phyloP scores from a whole-genome alignment of 2,329 filamentous ascomycete genomes.

The Neonectria faginata region DNA sequence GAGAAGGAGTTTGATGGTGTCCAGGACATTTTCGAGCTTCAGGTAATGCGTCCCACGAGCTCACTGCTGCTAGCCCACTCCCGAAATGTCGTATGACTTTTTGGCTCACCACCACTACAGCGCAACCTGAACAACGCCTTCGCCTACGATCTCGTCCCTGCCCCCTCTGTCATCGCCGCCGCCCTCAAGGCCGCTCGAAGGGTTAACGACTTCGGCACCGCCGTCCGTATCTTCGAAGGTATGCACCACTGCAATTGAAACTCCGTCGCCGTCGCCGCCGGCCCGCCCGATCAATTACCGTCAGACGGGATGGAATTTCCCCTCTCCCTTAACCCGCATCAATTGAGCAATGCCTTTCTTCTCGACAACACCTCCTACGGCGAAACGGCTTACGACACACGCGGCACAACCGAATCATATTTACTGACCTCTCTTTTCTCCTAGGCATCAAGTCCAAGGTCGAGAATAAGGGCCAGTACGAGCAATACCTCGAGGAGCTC shows the following conservation, averaged over 20 bases:
- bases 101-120: slow-evolving; percentile 53
- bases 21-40: slow-evolving; percentile 99
- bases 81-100: slow-evolving; percentile 49
- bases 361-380: slow-evolving; percentile 11
- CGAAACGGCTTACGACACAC: slow-evolving; percentile 15
- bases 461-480: slow-evolving; percentile 97
- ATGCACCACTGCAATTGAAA: slow-evolving; percentile 52
- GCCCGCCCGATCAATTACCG: slow-evolving; percentile 19
- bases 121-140: slow-evolving; percentile 99
- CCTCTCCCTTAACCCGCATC: slow-evolving; percentile 17
- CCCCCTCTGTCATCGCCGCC: slow-evolving; percentile 88
- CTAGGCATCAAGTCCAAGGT: slow-evolving; percentile 98
- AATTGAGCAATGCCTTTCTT: slow-evolving; percentile 26
- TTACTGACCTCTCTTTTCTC: slow-evolving; percentile 38
- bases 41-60: slow-evolving; percentile 70
- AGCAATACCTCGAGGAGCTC: slow-evolving; percentile 94
- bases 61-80: slow-evolving; percentile 37
- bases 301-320: slow-evolving; percentile 5
- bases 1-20: slow-evolving; percentile 99
- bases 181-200: slow-evolving; percentile 93
- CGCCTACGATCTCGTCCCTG: slow-evolving; percentile 99
- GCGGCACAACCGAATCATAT: not conserved
- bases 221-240: slow-evolving; percentile 99
- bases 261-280: slow-evolving; percentile 23
- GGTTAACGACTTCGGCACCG: slow-evolving; percentile 98